These are phyloP conservation scores for Pseudonitzschia pungens DNA, from an alignment of 108 stramenopile species.

Conservation along the genomic window DNA sequence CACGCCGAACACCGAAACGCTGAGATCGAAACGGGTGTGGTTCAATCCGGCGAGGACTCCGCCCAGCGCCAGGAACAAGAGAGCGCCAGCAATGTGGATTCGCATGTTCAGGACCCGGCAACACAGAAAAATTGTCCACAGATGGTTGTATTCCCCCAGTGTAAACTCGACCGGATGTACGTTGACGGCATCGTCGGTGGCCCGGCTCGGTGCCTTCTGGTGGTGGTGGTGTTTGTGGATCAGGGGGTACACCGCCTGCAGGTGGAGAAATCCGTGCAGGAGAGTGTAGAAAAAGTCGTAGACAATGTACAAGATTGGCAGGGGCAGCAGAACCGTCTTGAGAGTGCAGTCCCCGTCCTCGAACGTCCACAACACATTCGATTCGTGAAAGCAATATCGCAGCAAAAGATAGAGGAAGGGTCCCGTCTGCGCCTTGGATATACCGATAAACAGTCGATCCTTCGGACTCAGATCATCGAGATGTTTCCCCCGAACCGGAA, in stretches of 20 bases:
- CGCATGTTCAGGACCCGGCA: constrained; percentile 47
- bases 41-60: constrained; percentile 93
- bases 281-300: constrained; percentile 96
- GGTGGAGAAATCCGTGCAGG: constrained; percentile 90
- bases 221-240: constrained; percentile 98
- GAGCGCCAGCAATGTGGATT: constrained; percentile 57
- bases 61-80: constrained; percentile 76
- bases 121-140: constrained; percentile 72
- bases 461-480: constrained; percentile 67
- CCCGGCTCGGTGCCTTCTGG: constrained; percentile 94
- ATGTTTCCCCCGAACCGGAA: constrained; percentile 87
- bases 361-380: constrained; percentile 55
- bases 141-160: constrained; percentile 96
- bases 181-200: constrained; percentile 96
- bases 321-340: constrained; percentile 44
- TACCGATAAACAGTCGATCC: constrained; percentile 62
- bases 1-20: constrained; percentile 37
- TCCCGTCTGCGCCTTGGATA: constrained; percentile 74
- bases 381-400: constrained; percentile 49
- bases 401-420: constrained; percentile 80
- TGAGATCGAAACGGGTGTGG: constrained; percentile 91
- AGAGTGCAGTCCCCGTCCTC: constrained; percentile 39
- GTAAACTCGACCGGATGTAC: constrained; percentile 98
- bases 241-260: constrained; percentile 80
- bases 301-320: constrained; percentile 81